A percentile compares a stretch with the other conserved stretches of the same genome.
Conservation (phyloP, 345 rosid genomes). For the Noccaea caerulescens region DNA sequence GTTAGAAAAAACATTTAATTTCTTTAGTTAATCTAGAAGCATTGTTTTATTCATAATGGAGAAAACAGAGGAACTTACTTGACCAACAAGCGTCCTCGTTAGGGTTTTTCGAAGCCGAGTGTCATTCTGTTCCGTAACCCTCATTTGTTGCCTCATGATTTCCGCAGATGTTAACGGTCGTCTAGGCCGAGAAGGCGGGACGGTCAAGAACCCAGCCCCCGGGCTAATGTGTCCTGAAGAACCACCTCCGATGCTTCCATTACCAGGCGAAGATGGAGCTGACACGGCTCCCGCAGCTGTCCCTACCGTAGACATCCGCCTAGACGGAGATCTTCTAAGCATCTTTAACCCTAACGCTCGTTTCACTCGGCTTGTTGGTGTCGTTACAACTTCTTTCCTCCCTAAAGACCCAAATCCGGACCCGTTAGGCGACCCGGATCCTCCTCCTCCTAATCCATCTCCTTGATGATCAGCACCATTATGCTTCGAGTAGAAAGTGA, state of each 20-base stretch:
- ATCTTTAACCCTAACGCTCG: conserved; percentile 72
- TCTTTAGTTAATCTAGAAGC: background rate
- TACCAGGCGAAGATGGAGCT: conserved; percentile 60
- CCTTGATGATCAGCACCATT: conserved; percentile 46
- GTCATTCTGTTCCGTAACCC: conserved; percentile 84
- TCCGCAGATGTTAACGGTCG: conserved; percentile 88
- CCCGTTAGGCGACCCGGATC: conserved; percentile 17
- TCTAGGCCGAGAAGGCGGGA: conserved; percentile 53
- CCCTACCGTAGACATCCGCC: conserved; percentile 57
- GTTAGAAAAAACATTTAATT: background rate
- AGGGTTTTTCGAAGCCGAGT: conserved; percentile 82
- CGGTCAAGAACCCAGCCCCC: conserved; percentile 47
- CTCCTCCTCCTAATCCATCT: conserved; percentile 48
- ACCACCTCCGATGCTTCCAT: conserved; percentile 36
- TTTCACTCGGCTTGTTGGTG: conserved; percentile 73
- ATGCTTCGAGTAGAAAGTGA: conserved; percentile 62
- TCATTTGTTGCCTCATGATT: conserved; percentile 92
- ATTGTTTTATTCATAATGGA: background rate
- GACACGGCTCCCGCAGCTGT: conserved; percentile 45
- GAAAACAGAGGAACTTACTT: conserved; percentile 54
- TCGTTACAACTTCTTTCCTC: conserved; percentile 57
- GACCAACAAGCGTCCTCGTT: conserved; percentile 87
- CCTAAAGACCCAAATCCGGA: conserved; percentile 50
- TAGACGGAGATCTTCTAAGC: conserved; percentile 71
- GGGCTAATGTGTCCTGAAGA: conserved; percentile 44